Percentiles rank a stretch among this genome's conserved stretches.
Conservation (phyloP, 495 filamentous ascomycete genomes). For the Daldinia caldariorum region DNA sequence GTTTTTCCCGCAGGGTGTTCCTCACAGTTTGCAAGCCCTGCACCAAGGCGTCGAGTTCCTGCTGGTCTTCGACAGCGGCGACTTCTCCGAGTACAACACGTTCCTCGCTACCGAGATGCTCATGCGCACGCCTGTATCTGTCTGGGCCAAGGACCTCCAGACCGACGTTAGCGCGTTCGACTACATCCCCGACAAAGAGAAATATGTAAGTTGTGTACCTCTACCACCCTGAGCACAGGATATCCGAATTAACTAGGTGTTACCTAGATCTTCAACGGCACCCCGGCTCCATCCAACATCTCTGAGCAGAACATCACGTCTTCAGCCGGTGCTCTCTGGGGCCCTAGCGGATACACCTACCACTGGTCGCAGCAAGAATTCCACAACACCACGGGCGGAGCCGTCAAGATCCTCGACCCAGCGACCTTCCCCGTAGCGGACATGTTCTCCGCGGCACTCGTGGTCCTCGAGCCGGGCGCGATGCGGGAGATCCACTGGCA, state of each 20-base stretch:
- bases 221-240: background rate
- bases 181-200: conserved; percentile 65
- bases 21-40: conserved; percentile 74
- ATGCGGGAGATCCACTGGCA: conserved; percentile 88
- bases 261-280: conserved; percentile 76
- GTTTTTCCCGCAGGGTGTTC: conserved; percentile 74
- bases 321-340: conserved; percentile 64
- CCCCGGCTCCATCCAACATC: conserved; percentile 68
- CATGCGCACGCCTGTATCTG: conserved; percentile 67
- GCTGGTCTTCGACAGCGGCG: conserved; percentile 73
- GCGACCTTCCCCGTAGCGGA: conserved; percentile 67
- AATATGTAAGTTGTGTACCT: conserved; percentile 55
- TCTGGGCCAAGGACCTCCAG: conserved; percentile 71
- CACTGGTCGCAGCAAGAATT: conserved; percentile 72
- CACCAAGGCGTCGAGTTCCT: conserved; percentile 74
- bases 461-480: conserved; percentile 73
- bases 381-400: conserved; percentile 67
- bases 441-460: conserved; percentile 70
- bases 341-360: conserved; percentile 67
- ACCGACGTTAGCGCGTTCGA: conserved; percentile 64
- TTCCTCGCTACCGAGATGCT: conserved; percentile 75
- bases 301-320: conserved; percentile 69
- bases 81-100: conserved; percentile 75
- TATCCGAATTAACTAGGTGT: too few species aligned
- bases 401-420: conserved; percentile 74